Evolutionary conservation across 208 protist genomes (phyloP).

Genomic region (Trypanosomatidae sp.): DNA sequence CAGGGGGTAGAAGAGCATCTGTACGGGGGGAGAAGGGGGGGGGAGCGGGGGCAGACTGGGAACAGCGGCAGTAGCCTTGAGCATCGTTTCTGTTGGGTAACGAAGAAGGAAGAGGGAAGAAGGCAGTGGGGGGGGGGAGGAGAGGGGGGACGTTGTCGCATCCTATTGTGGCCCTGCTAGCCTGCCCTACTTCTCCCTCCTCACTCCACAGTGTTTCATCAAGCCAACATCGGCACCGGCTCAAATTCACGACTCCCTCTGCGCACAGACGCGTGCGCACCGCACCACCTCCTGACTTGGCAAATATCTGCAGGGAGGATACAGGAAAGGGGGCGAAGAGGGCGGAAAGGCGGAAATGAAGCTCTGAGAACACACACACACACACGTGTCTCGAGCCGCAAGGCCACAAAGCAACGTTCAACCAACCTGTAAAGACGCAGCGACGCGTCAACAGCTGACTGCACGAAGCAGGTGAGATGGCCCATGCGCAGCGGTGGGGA

Average conservation of each 20-base stretch:
- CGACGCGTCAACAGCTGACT: neutral
- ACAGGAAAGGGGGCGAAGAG: neutral
- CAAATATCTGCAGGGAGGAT: neutral
- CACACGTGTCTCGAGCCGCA: neutral
- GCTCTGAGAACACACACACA: neutral
- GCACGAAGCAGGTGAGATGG: neutral
- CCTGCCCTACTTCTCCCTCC: neutral
- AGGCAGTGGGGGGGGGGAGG: neutral
- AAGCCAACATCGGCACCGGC: neutral
- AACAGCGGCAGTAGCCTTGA: neutral
- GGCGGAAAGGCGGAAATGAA: neutral
- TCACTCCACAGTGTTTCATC: neutral
- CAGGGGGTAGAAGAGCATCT: neutral
- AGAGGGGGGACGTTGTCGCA: neutral
- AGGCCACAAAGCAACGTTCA: neutral
- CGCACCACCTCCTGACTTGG: neutral
- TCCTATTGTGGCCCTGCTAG: neutral
- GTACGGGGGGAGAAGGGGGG: neutral
- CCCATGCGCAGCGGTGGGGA: neutral
- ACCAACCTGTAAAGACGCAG: neutral
- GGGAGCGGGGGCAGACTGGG: too few relatives aligned
- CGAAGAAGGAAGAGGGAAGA: neutral
- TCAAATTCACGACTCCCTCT: neutral
- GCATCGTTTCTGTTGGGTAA: neutral
- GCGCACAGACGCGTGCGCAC: neutral